Evolutionary conservation across 129 eudicot genomes (phyloP), one percentile per base, ranked within the genome.

Genomic region (Escallonia rubra): DNA sequence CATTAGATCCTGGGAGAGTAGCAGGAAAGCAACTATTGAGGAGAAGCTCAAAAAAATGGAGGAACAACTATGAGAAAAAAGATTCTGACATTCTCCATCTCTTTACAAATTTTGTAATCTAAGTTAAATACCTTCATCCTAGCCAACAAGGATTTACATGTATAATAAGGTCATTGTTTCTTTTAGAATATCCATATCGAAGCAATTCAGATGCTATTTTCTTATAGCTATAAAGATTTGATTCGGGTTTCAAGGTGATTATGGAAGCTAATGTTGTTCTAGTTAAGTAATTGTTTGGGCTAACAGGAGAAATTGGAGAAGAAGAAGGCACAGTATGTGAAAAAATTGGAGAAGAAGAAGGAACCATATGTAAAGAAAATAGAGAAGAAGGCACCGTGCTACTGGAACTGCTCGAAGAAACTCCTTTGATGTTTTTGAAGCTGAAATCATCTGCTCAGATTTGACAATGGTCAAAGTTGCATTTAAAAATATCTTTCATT

Each of bases 1-100:
- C 1, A 73, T 86, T 65, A 82, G 70, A 41, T 87, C 96, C 44
- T 88, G 98, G 98, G 98, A 91, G 69, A 91, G 86, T 87, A 85
- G 87, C 85, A 86, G 76, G 87, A 88, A 91, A 80, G 98, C 98
- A 63, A 65, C 73, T 47, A 43, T 88, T 46, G 98, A 91, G 10
- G 96, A 96, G 46, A 84, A 88, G 49, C 86, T 91, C 14, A 88
- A 67, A 74, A 79, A 85, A 62, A 83, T 88, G 45, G 98, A 88
- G 98, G 98, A 83, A 79, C 70, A 23, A 23, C 34, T 23, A 0
- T 23, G 34, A 23, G 34, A 23, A 23, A 23, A 23, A 23, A 23
- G 34, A 23, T 23, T 23, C 34, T 23, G 34, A 23, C 34, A 23
- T 23, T 23, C 34, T 23, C 34, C 34, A 23, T 23, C 34, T 23